A percentile compares a stretch with the other conserved stretches of the same genome.
Conservation (phyloP, 306 rosid species). For the Trifolium fragiferum region DNA sequence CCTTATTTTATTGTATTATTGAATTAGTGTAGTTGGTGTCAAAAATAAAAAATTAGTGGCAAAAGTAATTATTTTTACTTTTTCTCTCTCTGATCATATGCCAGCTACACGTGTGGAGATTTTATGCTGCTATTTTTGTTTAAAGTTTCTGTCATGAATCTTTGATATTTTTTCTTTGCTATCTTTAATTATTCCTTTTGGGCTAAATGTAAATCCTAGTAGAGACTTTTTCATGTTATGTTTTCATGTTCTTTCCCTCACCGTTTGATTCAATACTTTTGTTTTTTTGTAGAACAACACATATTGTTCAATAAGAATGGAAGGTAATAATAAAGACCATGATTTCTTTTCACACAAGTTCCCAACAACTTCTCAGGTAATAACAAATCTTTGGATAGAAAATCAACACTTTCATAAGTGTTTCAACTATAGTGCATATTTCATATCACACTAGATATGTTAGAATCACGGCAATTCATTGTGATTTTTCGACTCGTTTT, state of each 20-base stretch:
- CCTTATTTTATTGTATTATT: background rate
- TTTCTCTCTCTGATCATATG: constrained; percentile 1
- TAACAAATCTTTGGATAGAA: background rate
- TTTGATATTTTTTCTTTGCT: constrained; percentile 10
- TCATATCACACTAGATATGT: background rate
- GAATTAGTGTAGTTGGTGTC: background rate
- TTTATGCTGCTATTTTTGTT: background rate
- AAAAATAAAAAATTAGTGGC: background rate
- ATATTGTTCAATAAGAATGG: constrained; percentile 47
- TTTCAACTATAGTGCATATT: background rate
- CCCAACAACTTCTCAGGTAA: constrained; percentile 77
- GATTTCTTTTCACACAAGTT: constrained; percentile 61
- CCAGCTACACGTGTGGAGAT: constrained; percentile 41
- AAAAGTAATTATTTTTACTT: background rate
- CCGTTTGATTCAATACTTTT: constrained; percentile 57
- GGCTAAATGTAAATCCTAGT: constrained; percentile 18
- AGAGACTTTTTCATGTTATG: background rate
- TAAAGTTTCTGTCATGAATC: constrained; percentile 26
- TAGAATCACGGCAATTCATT: background rate
- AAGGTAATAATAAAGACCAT: constrained; percentile 46
- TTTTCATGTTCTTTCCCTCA: constrained; percentile 23
- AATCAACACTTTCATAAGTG: background rate
- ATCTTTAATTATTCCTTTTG: constrained; percentile 14
- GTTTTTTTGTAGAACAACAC: background rate
- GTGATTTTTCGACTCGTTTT: background rate